A percentile compares a stretch with the other conserved stretches of the same genome.
Conservation (phyloP, 2,329 filamentous ascomycete species). For the Penicillium sp. region DNA sequence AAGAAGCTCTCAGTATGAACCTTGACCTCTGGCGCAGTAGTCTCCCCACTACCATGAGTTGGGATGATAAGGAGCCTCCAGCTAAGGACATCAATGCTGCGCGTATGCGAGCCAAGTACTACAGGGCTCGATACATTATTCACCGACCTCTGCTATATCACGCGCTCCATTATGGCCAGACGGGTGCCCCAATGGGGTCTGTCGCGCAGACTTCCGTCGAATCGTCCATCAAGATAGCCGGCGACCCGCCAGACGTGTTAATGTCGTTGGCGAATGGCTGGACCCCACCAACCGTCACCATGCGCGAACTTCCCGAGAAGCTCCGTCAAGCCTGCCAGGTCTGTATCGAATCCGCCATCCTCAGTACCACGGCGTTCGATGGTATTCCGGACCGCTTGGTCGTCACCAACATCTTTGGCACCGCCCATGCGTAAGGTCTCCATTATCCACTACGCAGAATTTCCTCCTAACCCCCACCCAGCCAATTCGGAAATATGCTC, state of each 20-base stretch:
- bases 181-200: slow-evolving; percentile 36
- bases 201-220: slow-evolving; percentile 20
- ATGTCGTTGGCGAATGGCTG: slow-evolving; percentile 11
- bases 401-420: slow-evolving; percentile 95
- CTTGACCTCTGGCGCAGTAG: slow-evolving; percentile 53
- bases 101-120: slow-evolving; percentile 88
- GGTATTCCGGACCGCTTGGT: slow-evolving; percentile 64
- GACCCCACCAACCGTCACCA: slow-evolving; percentile 15
- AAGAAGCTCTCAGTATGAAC: slow-evolving; percentile 46
- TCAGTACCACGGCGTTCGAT: slow-evolving; percentile 82
- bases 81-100: too few species aligned
- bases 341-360: slow-evolving; percentile 72
- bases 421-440: slow-evolving; percentile 84
- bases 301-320: slow-evolving; percentile 37
- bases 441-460: not conserved
- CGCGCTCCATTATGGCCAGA: slow-evolving; percentile 51
- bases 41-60: slow-evolving; percentile 53
- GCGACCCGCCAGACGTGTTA: slow-evolving; percentile 22
- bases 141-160: slow-evolving; percentile 73
- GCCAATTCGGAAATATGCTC: slow-evolving; percentile 97
- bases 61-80: too few species aligned
- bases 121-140: slow-evolving; percentile 86
- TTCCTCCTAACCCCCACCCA: slow-evolving; percentile 36
- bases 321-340: slow-evolving; percentile 56
- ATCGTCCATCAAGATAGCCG: slow-evolving; percentile 39